Evolutionary conservation across 169 alveolate species (phyloP).

Genomic region (Perkinsus chesapeaki): DNA sequence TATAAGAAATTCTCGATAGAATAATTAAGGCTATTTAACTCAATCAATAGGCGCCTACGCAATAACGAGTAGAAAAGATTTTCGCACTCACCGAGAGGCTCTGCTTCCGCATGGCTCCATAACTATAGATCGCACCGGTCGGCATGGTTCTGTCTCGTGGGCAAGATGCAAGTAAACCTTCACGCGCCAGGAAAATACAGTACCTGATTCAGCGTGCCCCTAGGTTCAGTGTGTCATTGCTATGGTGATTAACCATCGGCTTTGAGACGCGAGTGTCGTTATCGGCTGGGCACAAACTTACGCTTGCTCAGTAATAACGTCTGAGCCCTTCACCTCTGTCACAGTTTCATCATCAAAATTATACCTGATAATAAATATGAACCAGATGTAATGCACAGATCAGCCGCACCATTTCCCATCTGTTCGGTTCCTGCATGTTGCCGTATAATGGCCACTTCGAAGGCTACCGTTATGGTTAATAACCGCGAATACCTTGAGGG

Average conservation of each 20-base stretch:
- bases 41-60: too few species aligned
- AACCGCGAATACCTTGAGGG: neutral
- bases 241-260: too few species aligned
- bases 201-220: too few species aligned
- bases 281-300: neutral
- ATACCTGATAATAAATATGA: neutral
- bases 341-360: neutral
- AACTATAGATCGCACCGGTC: neutral
- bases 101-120: neutral
- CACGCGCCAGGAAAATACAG: neutral
- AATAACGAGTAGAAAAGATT: neutral
- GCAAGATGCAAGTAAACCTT: neutral
- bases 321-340: neutral
- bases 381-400: neutral
- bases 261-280: neutral
- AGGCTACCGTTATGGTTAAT: neutral
- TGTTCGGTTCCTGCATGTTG: neutral
- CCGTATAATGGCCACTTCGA: neutral
- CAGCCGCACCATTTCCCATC: neutral
- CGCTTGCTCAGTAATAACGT: neutral
- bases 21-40: too few species aligned
- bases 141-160: neutral
- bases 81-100: neutral
- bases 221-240: too few species aligned
- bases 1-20: too few species aligned